Evolutionary conservation across 257 asterid species (phyloP).

Genomic region (Solanum habrochaites): DNA sequence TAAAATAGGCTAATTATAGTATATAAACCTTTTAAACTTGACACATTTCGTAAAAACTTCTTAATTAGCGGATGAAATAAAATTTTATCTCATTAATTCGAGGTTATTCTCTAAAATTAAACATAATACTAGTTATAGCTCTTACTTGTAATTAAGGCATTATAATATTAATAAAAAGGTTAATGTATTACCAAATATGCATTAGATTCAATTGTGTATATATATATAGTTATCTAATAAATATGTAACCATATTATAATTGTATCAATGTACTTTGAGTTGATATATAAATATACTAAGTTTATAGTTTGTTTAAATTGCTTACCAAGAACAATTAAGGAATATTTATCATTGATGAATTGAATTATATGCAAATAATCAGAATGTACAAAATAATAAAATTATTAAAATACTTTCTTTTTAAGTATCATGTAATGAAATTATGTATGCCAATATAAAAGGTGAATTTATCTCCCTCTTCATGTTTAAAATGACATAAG

Average conservation of each 20-base stretch:
- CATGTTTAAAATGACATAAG: background rate
- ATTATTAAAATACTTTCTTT: background rate
- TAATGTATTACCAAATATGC: background rate
- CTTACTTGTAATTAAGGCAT: background rate
- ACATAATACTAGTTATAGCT: background rate
- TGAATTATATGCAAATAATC: background rate
- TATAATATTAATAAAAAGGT: background rate
- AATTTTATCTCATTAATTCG: background rate
- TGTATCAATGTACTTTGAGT: background rate
- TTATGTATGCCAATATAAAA: no score
- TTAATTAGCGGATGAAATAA: background rate
- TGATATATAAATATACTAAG: background rate
- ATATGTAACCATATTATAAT: background rate
- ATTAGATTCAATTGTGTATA: background rate
- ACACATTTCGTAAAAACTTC: background rate
- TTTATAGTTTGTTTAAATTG: background rate
- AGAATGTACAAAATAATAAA: background rate
- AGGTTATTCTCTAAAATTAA: background rate
- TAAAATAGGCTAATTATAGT: background rate
- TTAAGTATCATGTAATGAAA: background rate
- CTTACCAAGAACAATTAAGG: background rate
- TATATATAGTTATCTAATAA: background rate
- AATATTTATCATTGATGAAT: background rate
- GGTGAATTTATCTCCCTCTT: no score
- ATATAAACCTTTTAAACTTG: background rate